Evolutionary conservation across 768 basidiomycete species (phyloP).

Genomic region (Piloderma croceum): DNA sequence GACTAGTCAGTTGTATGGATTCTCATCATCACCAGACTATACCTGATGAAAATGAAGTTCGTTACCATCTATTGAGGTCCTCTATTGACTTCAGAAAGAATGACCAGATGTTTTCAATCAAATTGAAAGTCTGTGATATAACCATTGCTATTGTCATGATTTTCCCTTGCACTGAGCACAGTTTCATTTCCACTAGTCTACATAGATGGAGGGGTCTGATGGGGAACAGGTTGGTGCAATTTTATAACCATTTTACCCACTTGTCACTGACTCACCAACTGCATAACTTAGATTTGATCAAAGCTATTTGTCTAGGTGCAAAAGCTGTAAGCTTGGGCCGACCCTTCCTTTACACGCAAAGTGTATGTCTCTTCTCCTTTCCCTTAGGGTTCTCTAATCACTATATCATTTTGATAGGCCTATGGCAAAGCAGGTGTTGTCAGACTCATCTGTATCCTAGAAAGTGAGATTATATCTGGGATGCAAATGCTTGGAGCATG

Average conservation of each 20-base stretch:
- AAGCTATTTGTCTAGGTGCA: slow-evolving; percentile 87
- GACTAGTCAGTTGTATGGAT: slow-evolving; percentile 52
- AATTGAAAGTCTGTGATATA: slow-evolving; percentile 49
- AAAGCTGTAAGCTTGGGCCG: slow-evolving; percentile 82
- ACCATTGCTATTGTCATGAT: not conserved
- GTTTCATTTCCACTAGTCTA: slow-evolving; percentile 47
- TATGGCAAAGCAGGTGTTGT: slow-evolving; percentile 70
- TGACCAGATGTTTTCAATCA: slow-evolving; percentile 71
- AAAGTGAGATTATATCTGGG: slow-evolving; percentile 69
- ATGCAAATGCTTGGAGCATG: slow-evolving; percentile 75
- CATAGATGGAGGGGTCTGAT: slow-evolving; percentile 72
- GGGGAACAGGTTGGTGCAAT: slow-evolving; percentile 62
- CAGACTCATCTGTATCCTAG: slow-evolving; percentile 62
- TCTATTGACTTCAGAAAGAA: slow-evolving; percentile 65
- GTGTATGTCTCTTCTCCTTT: slow-evolving; percentile 42
- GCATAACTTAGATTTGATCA: slow-evolving; percentile 59
- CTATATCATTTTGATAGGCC: no score
- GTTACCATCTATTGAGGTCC: slow-evolving; percentile 71
- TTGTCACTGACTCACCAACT: slow-evolving; percentile 1
- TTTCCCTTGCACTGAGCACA: slow-evolving; percentile 5
- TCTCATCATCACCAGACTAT: slow-evolving; percentile 6
- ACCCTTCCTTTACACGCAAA: slow-evolving; percentile 81
- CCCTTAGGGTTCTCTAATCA: no score
- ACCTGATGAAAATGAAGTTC: slow-evolving; percentile 42
- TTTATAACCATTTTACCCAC: not conserved